Conservation (phyloP, 495 filamentous ascomycete species). For the Aspergillus olivimuriae region DNA sequence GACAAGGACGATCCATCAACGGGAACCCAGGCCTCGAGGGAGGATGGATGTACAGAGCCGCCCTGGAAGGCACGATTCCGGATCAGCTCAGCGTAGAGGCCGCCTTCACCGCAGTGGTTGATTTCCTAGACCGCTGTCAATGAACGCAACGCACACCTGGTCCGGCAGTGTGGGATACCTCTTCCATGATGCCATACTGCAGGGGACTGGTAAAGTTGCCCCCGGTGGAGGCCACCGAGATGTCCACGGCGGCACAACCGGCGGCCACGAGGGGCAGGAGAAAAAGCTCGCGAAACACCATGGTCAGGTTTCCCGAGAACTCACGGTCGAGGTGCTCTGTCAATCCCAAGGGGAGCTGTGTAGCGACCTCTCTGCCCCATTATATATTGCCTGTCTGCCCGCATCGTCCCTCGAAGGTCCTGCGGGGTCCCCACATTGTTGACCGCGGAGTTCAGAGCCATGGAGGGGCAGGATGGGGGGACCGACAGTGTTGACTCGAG, state of each 20-base stretch:
- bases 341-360: constrained; percentile 1
- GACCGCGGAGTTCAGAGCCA: neutral
- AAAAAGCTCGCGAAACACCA: constrained; percentile 19
- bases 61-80: constrained; percentile 67
- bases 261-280: constrained; percentile 24
- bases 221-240: constrained; percentile 40
- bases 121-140: constrained; percentile 49
- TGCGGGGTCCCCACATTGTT: neutral
- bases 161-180: constrained; percentile 23
- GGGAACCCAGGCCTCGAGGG: constrained; percentile 47
- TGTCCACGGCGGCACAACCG: constrained; percentile 22
- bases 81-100: constrained; percentile 69
- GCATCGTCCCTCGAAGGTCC: neutral
- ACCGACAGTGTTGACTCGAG: neutral
- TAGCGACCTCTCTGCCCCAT: neutral
- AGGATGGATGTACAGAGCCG: constrained; percentile 33
- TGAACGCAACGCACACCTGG: neutral
- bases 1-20: constrained; percentile 45
- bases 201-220: constrained; percentile 46
- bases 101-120: constrained; percentile 70
- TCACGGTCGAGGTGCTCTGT: neutral
- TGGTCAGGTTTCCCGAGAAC: neutral
- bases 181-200: constrained; percentile 57
- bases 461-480: no score
- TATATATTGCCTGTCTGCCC: neutral